Conservation (phyloP, 192 early-diverging fungal species). For the Backusella parvicylindrica region DNA sequence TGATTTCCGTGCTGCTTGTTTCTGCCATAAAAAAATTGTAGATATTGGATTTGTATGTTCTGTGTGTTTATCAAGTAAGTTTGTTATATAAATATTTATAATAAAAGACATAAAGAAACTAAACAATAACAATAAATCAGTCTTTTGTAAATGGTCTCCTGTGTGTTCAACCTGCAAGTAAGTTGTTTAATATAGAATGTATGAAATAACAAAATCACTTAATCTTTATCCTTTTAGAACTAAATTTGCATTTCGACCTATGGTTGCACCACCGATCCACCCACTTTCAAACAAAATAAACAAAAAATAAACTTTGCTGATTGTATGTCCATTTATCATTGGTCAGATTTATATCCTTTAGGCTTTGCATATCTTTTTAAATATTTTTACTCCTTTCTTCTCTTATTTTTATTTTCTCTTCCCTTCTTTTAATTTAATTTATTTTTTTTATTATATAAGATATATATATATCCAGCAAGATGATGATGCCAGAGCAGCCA, state of each 20-base stretch:
- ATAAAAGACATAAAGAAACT: not conserved
- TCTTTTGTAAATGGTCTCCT: constrained; percentile 69
- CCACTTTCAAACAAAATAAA: not conserved
- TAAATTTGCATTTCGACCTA: constrained; percentile 62
- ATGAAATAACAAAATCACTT: too few relatives aligned
- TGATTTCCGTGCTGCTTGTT: constrained; percentile 94
- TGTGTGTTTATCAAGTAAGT: constrained; percentile 90
- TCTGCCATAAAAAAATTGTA: constrained; percentile 93
- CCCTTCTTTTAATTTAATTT: not conserved
- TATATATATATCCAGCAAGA: not conserved
- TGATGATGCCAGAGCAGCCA: not conserved
- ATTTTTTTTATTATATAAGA: not conserved
- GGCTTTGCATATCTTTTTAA: not conserved
- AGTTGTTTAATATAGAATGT: too few relatives aligned
- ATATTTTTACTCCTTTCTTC: not conserved
- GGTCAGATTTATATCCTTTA: not conserved
- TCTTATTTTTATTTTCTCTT: not conserved
- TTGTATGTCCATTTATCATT: constrained; percentile 8
- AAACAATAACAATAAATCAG: constrained; percentile 11
- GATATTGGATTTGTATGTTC: constrained; percentile 98
- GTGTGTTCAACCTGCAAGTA: constrained; percentile 77
- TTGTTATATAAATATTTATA: not conserved
- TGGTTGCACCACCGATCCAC: constrained; percentile 18
- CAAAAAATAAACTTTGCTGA: not conserved
- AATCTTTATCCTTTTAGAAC: constrained; percentile 41